phyloP scores from a whole-genome alignment of 768 basidiomycete genomes.

The Mycena vitilis region DNA sequence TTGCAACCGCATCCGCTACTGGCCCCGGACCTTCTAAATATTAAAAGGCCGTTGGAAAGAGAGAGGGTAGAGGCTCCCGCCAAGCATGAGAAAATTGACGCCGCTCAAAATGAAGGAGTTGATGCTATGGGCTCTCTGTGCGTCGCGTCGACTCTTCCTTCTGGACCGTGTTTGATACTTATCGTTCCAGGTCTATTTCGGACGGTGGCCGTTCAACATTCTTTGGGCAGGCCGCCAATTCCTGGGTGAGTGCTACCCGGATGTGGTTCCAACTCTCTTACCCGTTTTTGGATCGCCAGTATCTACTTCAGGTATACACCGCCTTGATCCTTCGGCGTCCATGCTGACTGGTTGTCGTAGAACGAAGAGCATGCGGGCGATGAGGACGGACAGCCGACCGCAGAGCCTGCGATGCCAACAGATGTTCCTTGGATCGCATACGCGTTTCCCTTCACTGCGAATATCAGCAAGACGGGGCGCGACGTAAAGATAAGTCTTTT shows the following conservation, averaged over 20 bases:
- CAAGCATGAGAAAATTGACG: slow-evolving; percentile 58
- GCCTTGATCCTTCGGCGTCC: neutral
- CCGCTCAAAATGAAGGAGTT: slow-evolving; percentile 68
- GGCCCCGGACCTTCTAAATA: slow-evolving; percentile 67
- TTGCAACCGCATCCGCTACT: slow-evolving; percentile 68
- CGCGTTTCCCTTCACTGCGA: slow-evolving; percentile 67
- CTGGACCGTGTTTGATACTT: slow-evolving; percentile 17
- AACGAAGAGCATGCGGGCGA: slow-evolving; percentile 71
- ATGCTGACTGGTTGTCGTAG: slow-evolving; percentile 44
- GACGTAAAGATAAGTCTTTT: slow-evolving; percentile 58
- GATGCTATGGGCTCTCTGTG: slow-evolving; percentile 76
- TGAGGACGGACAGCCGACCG: slow-evolving; percentile 54
- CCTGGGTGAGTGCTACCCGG: slow-evolving; percentile 63
- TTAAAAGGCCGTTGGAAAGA: slow-evolving; percentile 70
- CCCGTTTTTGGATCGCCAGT: slow-evolving; percentile 49
- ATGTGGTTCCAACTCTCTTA: neutral
- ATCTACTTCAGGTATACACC: slow-evolving; percentile 69
- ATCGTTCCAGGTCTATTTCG: slow-evolving; percentile 64
- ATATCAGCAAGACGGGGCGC: slow-evolving; percentile 56
- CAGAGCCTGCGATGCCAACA: slow-evolving; percentile 56
- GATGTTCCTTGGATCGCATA: slow-evolving; percentile 71
- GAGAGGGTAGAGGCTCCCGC: slow-evolving; percentile 50
- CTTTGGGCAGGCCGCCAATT: slow-evolving; percentile 74
- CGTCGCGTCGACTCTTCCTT: slow-evolving; percentile 35
- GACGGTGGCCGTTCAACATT: slow-evolving; percentile 72